Evolutionary conservation across 148 eudicot genomes (phyloP).

Genomic region (Rhododendron griersonianum): DNA sequence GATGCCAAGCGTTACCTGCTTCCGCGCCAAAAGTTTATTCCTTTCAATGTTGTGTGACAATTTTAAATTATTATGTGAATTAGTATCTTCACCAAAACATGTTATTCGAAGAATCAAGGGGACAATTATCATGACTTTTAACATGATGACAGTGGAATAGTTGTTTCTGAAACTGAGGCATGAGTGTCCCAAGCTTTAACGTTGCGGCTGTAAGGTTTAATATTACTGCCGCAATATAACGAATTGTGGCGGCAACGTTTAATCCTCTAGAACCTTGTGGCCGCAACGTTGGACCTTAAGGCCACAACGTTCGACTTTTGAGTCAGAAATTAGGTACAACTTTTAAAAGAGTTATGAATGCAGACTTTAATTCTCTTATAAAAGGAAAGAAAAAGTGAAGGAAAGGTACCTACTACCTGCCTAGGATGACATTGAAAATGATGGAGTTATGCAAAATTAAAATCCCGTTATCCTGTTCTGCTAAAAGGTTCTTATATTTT

Average conservation of each 20-base stretch:
- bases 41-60: not conserved
- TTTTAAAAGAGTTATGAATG: too few relatives aligned
- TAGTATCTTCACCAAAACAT: not conserved
- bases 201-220: not conserved
- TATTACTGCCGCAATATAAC: too few relatives aligned
- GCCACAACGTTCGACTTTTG: too few relatives aligned
- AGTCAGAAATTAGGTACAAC: not conserved
- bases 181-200: not conserved
- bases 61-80: not conserved
- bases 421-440: not conserved
- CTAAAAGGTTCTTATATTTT: too few relatives aligned
- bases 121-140: not conserved
- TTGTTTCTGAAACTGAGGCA: not conserved
- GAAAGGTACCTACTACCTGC: not conserved
- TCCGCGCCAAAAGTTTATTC: not conserved
- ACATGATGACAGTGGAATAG: not conserved
- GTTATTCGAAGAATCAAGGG: not conserved
- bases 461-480: too few relatives aligned
- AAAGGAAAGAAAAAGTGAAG: not conserved
- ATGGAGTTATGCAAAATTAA: not conserved
- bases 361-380: too few relatives aligned
- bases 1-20: not conserved
- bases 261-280: not conserved
- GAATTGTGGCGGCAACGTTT: not conserved
- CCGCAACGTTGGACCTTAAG: not conserved